phyloP scores from a whole-genome alignment of 345 rosid species.

The Pistacia vera region DNA sequence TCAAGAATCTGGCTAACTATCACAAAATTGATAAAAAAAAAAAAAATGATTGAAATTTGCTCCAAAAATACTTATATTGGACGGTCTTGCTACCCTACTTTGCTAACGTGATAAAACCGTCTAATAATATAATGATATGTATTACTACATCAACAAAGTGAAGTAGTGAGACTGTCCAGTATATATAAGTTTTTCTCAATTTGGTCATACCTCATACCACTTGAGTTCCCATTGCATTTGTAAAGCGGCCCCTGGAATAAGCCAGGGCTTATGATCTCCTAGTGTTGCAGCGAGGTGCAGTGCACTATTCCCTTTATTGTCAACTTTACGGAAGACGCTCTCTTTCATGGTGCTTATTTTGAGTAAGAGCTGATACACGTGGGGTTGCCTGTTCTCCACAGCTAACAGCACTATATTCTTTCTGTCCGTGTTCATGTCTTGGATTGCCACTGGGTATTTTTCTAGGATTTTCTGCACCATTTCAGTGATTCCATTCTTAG shows the following conservation, averaged over 20 bases:
- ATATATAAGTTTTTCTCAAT: too few relatives aligned
- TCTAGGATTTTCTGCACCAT: constrained; percentile 23
- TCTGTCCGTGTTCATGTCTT: constrained; percentile 10
- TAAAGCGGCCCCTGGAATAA: constrained; percentile 52
- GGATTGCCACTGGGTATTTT: constrained; percentile 14
- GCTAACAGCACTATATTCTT: constrained; percentile 34
- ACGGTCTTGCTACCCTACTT: too few relatives aligned
- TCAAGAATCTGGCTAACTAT: not conserved
- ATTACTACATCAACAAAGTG: too few relatives aligned
- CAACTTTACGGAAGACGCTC: constrained; percentile 36
- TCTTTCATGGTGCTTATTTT: constrained; percentile 24
- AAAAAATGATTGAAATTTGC: not conserved
- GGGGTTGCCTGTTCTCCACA: constrained; percentile 51
- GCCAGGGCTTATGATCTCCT: constrained; percentile 47
- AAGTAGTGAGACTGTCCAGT: too few relatives aligned
- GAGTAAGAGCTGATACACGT: constrained; percentile 32
- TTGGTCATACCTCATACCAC: constrained; percentile 50
- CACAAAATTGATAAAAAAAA: not conserved
- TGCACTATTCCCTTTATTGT: constrained; percentile 47
- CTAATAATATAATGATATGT: too few relatives aligned
- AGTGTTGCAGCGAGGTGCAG: constrained; percentile 52
- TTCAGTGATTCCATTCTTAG: constrained; percentile 26
- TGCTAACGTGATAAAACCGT: too few relatives aligned
- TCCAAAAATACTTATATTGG: too few relatives aligned
- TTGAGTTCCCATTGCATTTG: constrained; percentile 69